A percentile compares a stretch with the other conserved stretches of the same genome.
Evolutionary conservation across 129 eudicot species (phyloP).

Genomic region (sunflower (Helianthus annuus)): HanXRQr2.0-SUNRISE NC_035435.2:139089528-139090027

Average conservation of each 20-base stretch:
- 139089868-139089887: not conserved
- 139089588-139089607: conserved; percentile 90
- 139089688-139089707: too few relatives aligned
- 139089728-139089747: too few relatives aligned
- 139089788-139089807: too few relatives aligned
- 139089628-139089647: too few relatives aligned
- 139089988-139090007: conserved; percentile 91
- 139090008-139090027: conserved; percentile 94
- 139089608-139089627: too few relatives aligned
- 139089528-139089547: conserved; percentile 57
- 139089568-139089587: conserved; percentile 86
- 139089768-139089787: too few relatives aligned
- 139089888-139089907: too few relatives aligned
- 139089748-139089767: too few relatives aligned
- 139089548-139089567: conserved; percentile 76
- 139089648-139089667: too few relatives aligned
- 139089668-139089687: too few relatives aligned
- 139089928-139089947: conserved; percentile 92
- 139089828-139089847: conserved; percentile 98
- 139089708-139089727: too few relatives aligned
- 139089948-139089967: conserved; percentile 94
- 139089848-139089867: conserved; percentile 58
- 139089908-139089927: conserved; percentile 21
- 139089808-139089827: too few relatives aligned
- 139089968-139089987: conserved; percentile 98